These are phyloP conservation scores for Colletotrichum siamense DNA, from an alignment of 2,329 filamentous ascomycete species.

Conservation along the genomic window DNA sequence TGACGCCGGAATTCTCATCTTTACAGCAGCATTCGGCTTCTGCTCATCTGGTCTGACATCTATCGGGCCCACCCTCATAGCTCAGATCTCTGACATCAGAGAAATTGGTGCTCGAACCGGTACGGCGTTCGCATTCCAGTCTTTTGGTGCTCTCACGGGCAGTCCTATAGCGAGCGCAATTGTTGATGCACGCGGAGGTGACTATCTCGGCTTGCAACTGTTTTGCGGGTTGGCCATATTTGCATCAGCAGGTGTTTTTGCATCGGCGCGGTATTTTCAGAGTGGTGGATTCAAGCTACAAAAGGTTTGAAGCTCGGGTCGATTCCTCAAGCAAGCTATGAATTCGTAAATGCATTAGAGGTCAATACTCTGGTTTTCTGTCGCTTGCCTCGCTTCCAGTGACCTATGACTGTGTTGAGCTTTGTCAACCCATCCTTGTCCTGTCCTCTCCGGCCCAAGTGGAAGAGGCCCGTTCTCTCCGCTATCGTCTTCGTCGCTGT, in stretches of 20 bases:
- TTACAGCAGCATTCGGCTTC: slow-evolving; percentile 73
- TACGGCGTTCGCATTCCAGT: slow-evolving; percentile 64
- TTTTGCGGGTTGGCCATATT: slow-evolving; percentile 63
- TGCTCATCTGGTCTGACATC: slow-evolving; percentile 71
- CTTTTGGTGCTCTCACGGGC: slow-evolving; percentile 69
- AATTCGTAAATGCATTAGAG: fast-evolving
- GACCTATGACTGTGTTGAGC: neutral
- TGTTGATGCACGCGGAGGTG: slow-evolving; percentile 54
- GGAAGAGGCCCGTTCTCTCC: neutral
- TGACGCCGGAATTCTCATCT: slow-evolving; percentile 65
- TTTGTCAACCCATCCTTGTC: neutral
- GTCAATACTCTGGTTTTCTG: no score
- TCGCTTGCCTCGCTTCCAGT: neutral
- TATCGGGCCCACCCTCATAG: slow-evolving; percentile 67
- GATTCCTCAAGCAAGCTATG: fast-evolving
- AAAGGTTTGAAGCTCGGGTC: slow-evolving; percentile 32
- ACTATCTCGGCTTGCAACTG: slow-evolving; percentile 65
- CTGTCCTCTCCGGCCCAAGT: neutral
- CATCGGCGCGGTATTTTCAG: slow-evolving; percentile 37
- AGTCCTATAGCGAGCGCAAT: slow-evolving; percentile 72
- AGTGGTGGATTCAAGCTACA: slow-evolving; percentile 35
- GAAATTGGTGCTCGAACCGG: slow-evolving; percentile 74
- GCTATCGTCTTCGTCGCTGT: neutral
- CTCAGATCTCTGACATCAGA: slow-evolving; percentile 72
- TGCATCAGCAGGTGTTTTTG: slow-evolving; percentile 31